Evolutionary conservation across 371 early-diverging fungal genomes (phyloP).

Genomic region (Syncephalastrum contaminatum): DNA sequence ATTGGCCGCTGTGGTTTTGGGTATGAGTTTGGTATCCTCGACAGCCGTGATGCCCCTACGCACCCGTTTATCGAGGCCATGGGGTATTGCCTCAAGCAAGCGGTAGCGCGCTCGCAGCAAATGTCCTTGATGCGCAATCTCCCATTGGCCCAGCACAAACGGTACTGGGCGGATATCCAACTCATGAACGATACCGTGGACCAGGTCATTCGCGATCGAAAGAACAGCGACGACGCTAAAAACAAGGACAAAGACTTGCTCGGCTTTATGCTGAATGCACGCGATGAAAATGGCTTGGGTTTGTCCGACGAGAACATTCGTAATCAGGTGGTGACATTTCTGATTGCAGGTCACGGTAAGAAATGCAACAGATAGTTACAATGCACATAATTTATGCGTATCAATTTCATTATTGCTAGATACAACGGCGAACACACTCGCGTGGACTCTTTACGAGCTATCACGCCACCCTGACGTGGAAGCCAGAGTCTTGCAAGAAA

Average conservation of each 20-base stretch:
- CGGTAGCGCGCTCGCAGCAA: slow-evolving; percentile 26
- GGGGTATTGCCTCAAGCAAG: slow-evolving; percentile 33
- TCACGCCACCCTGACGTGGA: slow-evolving; percentile 44
- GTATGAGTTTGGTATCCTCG: slow-evolving; percentile 52
- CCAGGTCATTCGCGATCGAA: slow-evolving; percentile 35
- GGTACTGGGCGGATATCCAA: slow-evolving; percentile 27
- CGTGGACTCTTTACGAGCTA: slow-evolving; percentile 49
- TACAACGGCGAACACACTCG: slow-evolving; percentile 48
- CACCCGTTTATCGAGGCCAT: slow-evolving; percentile 56
- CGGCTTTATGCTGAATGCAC: slow-evolving; percentile 58
- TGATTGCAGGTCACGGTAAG: slow-evolving; percentile 56
- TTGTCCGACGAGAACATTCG: slow-evolving; percentile 55
- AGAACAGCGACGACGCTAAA: slow-evolving; percentile 31
- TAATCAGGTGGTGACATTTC: slow-evolving; percentile 60
- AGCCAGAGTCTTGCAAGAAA: slow-evolving; percentile 50
- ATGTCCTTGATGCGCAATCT: slow-evolving; percentile 43
- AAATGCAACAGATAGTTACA: too few species aligned
- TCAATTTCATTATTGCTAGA: background rate
- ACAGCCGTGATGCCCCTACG: slow-evolving; percentile 30
- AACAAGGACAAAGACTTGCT: slow-evolving; percentile 49
- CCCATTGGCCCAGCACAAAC: slow-evolving; percentile 43
- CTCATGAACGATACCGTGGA: slow-evolving; percentile 45
- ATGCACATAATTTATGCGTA: slow-evolving; percentile 8
- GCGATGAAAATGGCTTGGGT: slow-evolving; percentile 36
- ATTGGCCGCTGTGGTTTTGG: slow-evolving; percentile 61